Percentiles rank a stretch among this genome's conserved stretches.
Conservation (phyloP, 2,329 filamentous ascomycete genomes). For the Penicillium nordicum region DNA sequence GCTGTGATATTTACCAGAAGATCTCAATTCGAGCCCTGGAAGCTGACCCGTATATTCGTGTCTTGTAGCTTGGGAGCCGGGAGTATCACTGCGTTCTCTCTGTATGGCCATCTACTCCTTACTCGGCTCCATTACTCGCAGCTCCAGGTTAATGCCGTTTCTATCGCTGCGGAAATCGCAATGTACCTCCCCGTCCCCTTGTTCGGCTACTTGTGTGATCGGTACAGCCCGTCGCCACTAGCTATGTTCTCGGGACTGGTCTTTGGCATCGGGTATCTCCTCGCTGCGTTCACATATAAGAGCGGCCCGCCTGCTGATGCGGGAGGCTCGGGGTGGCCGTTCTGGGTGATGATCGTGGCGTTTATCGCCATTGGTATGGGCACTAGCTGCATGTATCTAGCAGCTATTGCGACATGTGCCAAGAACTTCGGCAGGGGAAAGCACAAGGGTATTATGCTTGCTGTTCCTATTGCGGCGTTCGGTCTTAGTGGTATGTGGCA, state of each 20-base stretch:
- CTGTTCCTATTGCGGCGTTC: constrained; percentile 86
- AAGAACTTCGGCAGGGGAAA: constrained; percentile 95
- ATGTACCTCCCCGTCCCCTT: constrained; percentile 90
- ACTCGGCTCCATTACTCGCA: constrained; percentile 83
- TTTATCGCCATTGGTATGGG: constrained; percentile 80
- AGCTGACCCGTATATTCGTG: constrained; percentile 8
- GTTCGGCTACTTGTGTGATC: constrained; percentile 88
- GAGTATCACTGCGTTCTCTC: constrained; percentile 87
- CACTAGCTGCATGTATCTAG: constrained; percentile 85
- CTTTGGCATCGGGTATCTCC: constrained; percentile 76
- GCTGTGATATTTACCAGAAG: not conserved
- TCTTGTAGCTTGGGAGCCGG: constrained; percentile 68
- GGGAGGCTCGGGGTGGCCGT: constrained; percentile 62
- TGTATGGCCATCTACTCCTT: constrained; percentile 90
- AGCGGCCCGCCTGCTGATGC: constrained; percentile 53
- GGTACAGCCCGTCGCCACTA: constrained; percentile 74
- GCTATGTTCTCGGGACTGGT: constrained; percentile 68
- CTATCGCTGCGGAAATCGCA: constrained; percentile 79
- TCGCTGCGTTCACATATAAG: constrained; percentile 76
- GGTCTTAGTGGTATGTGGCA: constrained; percentile 95
- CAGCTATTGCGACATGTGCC: constrained; percentile 88
- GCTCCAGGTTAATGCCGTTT: constrained; percentile 84
- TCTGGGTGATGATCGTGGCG: constrained; percentile 77
- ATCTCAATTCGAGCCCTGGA: not conserved
- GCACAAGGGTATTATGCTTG: constrained; percentile 83